A percentile compares a stretch with the other conserved stretches of the same genome.
phyloP scores from a whole-genome alignment of 306 rosid genomes.

The Prunus mongolica region DNA sequence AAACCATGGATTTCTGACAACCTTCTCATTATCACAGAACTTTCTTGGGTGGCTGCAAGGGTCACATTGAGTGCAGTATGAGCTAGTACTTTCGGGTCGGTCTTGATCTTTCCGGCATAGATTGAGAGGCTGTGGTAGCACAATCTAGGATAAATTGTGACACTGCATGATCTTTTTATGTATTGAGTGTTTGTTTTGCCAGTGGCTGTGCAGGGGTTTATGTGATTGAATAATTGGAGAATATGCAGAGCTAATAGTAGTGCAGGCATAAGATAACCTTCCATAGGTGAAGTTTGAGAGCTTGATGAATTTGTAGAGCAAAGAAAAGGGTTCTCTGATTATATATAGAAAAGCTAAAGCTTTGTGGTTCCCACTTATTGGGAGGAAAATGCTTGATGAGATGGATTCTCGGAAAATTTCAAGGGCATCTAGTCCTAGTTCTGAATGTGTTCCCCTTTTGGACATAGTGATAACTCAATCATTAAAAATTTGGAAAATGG shows the following conservation, averaged over 20 bases:
- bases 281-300: conserved; percentile 4
- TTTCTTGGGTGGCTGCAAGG: conserved; percentile 20
- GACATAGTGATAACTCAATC: neutral
- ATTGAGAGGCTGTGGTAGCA: conserved; percentile 39
- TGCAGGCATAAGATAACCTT: conserved; percentile 3
- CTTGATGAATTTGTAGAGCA: neutral
- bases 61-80: conserved; percentile 32
- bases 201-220: neutral
- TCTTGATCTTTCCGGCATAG: conserved; percentile 32
- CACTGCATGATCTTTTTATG: conserved; percentile 33
- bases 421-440: neutral
- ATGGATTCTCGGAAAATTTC: neutral
- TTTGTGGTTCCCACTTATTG: neutral
- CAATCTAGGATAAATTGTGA: conserved; percentile 30
- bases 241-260: conserved; percentile 4
- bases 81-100: conserved; percentile 32
- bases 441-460: no score
- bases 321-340: neutral
- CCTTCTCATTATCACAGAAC: conserved; percentile 3
- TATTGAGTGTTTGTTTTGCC: conserved; percentile 15
- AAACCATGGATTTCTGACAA: conserved; percentile 24
- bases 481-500: no score
- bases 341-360: neutral
- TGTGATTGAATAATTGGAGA: conserved; percentile 8
- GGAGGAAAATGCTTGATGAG: neutral